These are phyloP conservation scores for Cutaneotrichosporon sp. DNA, from an alignment of 1,284 basidiomycete genomes.

Conservation along the genomic window DNA sequence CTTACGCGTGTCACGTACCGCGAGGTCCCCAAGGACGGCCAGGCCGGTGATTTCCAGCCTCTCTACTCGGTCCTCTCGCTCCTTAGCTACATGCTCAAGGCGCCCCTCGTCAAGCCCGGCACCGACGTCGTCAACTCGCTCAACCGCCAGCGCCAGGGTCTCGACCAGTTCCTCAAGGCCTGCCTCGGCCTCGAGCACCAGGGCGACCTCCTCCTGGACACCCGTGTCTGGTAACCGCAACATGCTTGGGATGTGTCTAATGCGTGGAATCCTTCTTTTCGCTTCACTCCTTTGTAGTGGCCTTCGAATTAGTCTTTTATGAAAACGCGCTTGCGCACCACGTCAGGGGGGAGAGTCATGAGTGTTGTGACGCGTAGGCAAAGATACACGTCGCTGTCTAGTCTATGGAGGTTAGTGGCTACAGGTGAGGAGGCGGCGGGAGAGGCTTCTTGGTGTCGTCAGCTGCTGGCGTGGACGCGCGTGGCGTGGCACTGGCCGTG, in stretches of 20 bases:
- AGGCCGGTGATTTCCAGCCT: slow-evolving; percentile 62
- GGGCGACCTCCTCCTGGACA: slow-evolving; percentile 74
- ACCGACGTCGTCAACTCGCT: slow-evolving; percentile 93
- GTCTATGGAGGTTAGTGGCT: not conserved
- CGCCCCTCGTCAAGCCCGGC: slow-evolving; percentile 92
- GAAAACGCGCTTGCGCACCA: not conserved
- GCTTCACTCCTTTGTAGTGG: not conserved
- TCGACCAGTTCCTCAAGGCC: slow-evolving; percentile 67
- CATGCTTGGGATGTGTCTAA: not conserved
- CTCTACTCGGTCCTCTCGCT: slow-evolving; percentile 84
- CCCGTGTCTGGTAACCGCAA: slow-evolving; percentile 66
- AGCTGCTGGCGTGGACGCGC: slow-evolving; percentile 4
- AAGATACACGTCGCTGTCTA: not conserved
- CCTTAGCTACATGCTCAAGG: slow-evolving; percentile 94
- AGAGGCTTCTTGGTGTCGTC: slow-evolving; percentile 1
- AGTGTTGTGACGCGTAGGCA: not conserved
- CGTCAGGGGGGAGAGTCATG: not conserved
- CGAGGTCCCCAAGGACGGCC: slow-evolving; percentile 48
- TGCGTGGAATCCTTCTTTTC: slow-evolving; percentile 2
- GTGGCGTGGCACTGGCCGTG: slow-evolving; percentile 13
- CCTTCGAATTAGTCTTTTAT: not conserved
- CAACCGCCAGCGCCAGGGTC: slow-evolving; percentile 86
- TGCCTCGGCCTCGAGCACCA: slow-evolving; percentile 80
- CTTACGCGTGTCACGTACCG: slow-evolving; percentile 90
- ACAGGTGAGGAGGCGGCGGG: not conserved